Evolutionary conservation across 352 stramenopile genomes (phyloP), one percentile per base, ranked within the genome.

Genomic region (Pythium graminicola): DNA sequence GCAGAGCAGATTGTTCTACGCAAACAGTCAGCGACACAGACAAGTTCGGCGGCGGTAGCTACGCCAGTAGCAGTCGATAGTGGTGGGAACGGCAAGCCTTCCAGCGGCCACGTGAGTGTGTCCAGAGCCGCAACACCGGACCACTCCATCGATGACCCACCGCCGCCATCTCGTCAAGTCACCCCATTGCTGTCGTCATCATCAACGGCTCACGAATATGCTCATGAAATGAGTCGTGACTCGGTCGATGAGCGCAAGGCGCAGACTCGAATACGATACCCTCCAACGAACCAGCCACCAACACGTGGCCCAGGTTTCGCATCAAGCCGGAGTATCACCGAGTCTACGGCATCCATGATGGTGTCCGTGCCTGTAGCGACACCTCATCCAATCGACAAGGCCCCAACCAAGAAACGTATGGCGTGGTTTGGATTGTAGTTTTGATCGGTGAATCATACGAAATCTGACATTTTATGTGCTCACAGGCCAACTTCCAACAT

Each of bases 241-340:
- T 57, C 50, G 39, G 50, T 57, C 23, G 60, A 68, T 23, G 65
- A 81, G 41, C 46, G 61, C 10, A 64, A 70, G 13, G 62, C 66
- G 27, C 65, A 71, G 45, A 69, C 60, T 60, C 66, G 60, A 65
- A 73, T 69, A 76, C 66, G 48, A 58, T 62, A 48, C 54, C 65
- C 54, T 59, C 50, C 50, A 54, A 61, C 38, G 33, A 69, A 46
- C 23, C 46, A 44, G 40, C 54, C 24, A 54, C 52, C 48, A 11
- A 42, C 51, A 63, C 44, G 54, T 51, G 36, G 33, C 16, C 55
- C 60, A 69, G 58, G 29, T 55, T 39, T 64, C 48, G 38, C 26
- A 46, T 28, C 51, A 50, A 64, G 60, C 57, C 46, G 56, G 67
- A 57, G 26, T 27, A 43, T 66, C 44, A 50, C 38, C 33, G 57